Percentiles rank a stretch among this genome's conserved stretches.
These are phyloP conservation scores for Barnettozyma sucrosica DNA, from an alignment of 805 yeast species.

Conservation along the genomic window DNA sequence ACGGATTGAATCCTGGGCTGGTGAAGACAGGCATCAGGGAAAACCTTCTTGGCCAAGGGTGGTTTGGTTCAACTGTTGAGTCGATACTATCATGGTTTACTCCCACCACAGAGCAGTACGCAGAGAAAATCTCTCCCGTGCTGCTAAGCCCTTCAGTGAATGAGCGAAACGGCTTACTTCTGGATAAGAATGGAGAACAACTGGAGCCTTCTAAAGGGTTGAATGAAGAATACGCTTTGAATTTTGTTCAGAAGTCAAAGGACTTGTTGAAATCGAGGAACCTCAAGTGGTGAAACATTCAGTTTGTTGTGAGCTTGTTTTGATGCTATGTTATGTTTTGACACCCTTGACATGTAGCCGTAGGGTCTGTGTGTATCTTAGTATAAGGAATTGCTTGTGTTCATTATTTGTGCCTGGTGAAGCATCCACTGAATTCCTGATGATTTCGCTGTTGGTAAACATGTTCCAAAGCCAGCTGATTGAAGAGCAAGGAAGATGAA, in stretches of 20 bases:
- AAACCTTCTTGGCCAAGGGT: conserved; percentile 29
- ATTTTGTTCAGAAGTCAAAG: conserved; percentile 24
- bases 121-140: conserved; percentile 27
- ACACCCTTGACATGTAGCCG: too few relatives aligned
- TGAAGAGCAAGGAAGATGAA: too few relatives aligned
- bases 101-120: conserved; percentile 32
- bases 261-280: conserved; percentile 21
- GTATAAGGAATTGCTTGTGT: too few relatives aligned
- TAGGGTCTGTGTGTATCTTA: too few relatives aligned
- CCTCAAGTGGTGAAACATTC: background rate
- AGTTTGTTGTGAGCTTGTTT: background rate
- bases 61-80: conserved; percentile 26
- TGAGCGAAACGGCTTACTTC: conserved; percentile 26
- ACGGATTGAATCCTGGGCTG: conserved; percentile 37
- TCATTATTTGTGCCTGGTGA: too few relatives aligned
- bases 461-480: too few relatives aligned
- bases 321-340: background rate
- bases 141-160: conserved; percentile 29
- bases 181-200: conserved; percentile 28
- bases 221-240: conserved; percentile 26
- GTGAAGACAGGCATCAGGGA: conserved; percentile 32
- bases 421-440: too few relatives aligned
- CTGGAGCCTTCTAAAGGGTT: conserved; percentile 27
- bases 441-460: too few relatives aligned
- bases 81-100: conserved; percentile 26